phyloP scores from a whole-genome alignment of 371 early-diverging fungal species.

The Phascolomyces articulosus region DNA sequence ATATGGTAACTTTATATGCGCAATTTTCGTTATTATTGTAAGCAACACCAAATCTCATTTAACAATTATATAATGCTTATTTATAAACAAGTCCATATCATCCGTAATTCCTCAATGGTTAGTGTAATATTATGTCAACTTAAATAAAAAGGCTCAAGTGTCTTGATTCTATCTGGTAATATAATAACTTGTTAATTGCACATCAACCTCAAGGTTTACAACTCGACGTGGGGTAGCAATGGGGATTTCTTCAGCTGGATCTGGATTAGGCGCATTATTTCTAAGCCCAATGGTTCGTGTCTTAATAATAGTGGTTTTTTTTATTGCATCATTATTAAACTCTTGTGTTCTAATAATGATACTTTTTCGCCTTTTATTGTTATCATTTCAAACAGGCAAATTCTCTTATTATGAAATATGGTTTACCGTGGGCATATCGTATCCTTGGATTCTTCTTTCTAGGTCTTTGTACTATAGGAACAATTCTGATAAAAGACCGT shows the following conservation, averaged over 20 bases:
- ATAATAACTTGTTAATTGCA: too few relatives aligned
- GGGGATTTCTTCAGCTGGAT: background rate
- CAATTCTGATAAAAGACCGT: conserved; percentile 35
- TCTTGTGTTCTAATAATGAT: too few relatives aligned
- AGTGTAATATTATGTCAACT: too few relatives aligned
- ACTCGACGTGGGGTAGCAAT: background rate
- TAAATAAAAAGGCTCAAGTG: too few relatives aligned
- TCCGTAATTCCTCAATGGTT: background rate
- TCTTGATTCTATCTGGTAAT: too few relatives aligned
- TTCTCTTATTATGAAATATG: background rate
- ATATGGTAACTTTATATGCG: conserved; percentile 23
- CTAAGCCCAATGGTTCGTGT: too few relatives aligned
- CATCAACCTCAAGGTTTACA: background rate
- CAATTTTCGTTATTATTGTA: background rate
- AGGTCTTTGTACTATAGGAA: conserved; percentile 33
- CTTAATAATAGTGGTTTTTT: too few relatives aligned
- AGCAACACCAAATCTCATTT: background rate
- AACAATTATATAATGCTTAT: conserved; percentile 20
- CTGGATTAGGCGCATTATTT: background rate
- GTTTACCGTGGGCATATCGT: conserved; percentile 25
- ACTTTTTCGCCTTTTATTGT: conserved; percentile 20
- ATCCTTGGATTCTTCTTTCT: conserved; percentile 40
- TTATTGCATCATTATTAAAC: too few relatives aligned
- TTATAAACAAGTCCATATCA: background rate
- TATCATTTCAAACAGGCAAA: background rate